A percentile compares a stretch with the other conserved stretches of the same genome.
These are phyloP conservation scores for Starmerella roubikii DNA, from an alignment of 805 yeast species.

Conservation along the genomic window DNA sequence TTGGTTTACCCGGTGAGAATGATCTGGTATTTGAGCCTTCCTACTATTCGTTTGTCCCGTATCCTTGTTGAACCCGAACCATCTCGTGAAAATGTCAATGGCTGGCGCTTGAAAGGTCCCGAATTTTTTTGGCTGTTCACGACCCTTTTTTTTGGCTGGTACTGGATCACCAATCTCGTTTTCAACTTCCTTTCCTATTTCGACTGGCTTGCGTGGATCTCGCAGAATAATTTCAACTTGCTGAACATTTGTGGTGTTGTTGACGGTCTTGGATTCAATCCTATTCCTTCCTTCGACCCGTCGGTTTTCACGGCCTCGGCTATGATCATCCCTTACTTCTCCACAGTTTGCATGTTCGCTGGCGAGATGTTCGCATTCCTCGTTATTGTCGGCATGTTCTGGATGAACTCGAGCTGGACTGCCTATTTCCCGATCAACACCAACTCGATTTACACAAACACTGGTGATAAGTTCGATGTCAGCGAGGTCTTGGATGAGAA, in stretches of 20 bases:
- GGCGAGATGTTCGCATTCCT: constrained; percentile 38
- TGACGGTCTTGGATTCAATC: constrained; percentile 34
- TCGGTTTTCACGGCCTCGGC: constrained; percentile 30
- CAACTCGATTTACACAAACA: constrained; percentile 38
- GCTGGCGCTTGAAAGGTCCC: constrained; percentile 45
- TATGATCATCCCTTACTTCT: constrained; percentile 35
- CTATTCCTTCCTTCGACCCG: constrained; percentile 38
- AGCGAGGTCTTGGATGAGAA: constrained; percentile 33
- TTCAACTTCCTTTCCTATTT: constrained; percentile 49
- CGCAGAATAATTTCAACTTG: constrained; percentile 38
- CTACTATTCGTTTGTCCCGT: constrained; percentile 37
- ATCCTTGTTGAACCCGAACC: constrained; percentile 28
- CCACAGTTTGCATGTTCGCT: constrained; percentile 27
- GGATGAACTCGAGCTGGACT: constrained; percentile 31
- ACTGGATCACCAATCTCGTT: constrained; percentile 54
- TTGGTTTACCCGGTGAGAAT: constrained; percentile 39
- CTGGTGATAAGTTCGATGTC: constrained; percentile 31
- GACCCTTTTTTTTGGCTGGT: constrained; percentile 36
- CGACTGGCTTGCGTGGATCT: constrained; percentile 49
- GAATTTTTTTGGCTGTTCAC: constrained; percentile 36
- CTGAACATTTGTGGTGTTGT: constrained; percentile 48
- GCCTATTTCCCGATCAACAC: constrained; percentile 33
- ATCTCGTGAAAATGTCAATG: constrained; percentile 29
- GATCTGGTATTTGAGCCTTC: constrained; percentile 42
- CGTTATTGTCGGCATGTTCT: constrained; percentile 29